Evolutionary conservation across 805 yeast species (phyloP).

Genomic region (Ogataea thermomethanolica): DNA sequence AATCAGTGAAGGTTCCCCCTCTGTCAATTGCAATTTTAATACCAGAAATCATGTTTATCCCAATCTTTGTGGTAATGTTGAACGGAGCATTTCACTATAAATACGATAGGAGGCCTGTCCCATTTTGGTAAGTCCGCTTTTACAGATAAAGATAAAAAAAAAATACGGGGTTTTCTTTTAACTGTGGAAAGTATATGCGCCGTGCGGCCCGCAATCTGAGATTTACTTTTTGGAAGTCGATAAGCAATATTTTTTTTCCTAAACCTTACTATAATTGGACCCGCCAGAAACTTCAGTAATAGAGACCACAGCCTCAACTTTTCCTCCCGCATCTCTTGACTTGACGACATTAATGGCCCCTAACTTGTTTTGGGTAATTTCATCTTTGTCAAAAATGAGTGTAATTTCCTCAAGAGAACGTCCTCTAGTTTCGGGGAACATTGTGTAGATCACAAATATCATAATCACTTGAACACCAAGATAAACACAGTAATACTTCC

Average conservation of each 20-base stretch:
- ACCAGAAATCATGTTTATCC: not conserved
- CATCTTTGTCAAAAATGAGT: constrained; percentile 11
- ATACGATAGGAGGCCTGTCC: not conserved
- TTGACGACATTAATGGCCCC: constrained; percentile 5
- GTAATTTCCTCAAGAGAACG: constrained; percentile 69
- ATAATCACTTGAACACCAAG: constrained; percentile 31
- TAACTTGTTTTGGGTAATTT: constrained; percentile 5
- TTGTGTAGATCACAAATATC: constrained; percentile 37
- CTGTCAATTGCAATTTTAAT: constrained; percentile 19
- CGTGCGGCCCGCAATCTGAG: not conserved
- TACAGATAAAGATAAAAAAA: not conserved
- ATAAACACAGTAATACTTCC: constrained; percentile 37
- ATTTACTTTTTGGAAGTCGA: not conserved
- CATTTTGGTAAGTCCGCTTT: constrained; percentile 1
- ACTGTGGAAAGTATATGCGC: not conserved
- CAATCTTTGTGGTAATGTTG: too few relatives aligned
- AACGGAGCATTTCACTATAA: not conserved
- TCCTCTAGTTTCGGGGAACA: constrained; percentile 74
- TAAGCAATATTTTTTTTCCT: not conserved
- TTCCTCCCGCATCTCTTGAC: constrained; percentile 1
- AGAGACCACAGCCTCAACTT: constrained; percentile 8
- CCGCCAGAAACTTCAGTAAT: constrained; percentile 2
- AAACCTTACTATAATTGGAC: not conserved
- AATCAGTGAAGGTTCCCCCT: constrained; percentile 39
- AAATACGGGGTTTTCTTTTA: not conserved